Evolutionary conservation across 768 basidiomycete species (phyloP), one percentile per base, ranked within the genome.

Genomic region (Flagelloscypha sp.): DNA sequence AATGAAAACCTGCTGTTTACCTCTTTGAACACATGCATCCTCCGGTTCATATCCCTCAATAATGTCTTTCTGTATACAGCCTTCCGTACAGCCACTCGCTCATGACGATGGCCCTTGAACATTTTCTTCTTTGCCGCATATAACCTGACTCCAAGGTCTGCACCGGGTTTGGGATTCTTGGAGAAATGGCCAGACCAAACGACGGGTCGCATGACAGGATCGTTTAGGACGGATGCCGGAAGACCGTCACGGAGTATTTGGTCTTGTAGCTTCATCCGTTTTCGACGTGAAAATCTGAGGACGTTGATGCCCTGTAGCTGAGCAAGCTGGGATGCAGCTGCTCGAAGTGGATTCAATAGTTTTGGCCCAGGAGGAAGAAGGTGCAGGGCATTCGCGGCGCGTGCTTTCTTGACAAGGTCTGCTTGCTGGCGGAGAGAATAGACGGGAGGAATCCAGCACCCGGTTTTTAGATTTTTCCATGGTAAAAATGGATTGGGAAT

Each of bases 61-160:
- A 84, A 60, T 33, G 77, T 66, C 37, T 59, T 59, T 44, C 62
- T 73, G 49, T 66, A 70, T 48, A 57, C 58, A 37, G 59, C 55
- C 45, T 62, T 63, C 50, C 65, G 63, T 38, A 61, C 65, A 45
- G 63, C 65, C 44, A 61, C 52, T 23, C 83, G 72, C 60, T 89
- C 81, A 80, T 82, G 87, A 48, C 73, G 82, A 66, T 89, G 86
- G n/a, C 86, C 86, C 67, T 89, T 90, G 75, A 90, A 89, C 86
- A 89, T 89, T 43, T 71, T 65, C 67, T 76, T 82, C 72, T 72
- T 83, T 39, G 68, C 76, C 7, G 79, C 74, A 45, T 89, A 90
- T 46, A 88, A 57, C 36, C 73, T 68, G 43, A 70, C 69, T 23
- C 81, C 80, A 48, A 66, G 48, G 40, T 78, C 65, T 33, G 70